These are phyloP conservation scores for Bothriochloa decipiens DNA, from an alignment of 176 grass and related monocot species.

Conservation along the genomic window DNA sequence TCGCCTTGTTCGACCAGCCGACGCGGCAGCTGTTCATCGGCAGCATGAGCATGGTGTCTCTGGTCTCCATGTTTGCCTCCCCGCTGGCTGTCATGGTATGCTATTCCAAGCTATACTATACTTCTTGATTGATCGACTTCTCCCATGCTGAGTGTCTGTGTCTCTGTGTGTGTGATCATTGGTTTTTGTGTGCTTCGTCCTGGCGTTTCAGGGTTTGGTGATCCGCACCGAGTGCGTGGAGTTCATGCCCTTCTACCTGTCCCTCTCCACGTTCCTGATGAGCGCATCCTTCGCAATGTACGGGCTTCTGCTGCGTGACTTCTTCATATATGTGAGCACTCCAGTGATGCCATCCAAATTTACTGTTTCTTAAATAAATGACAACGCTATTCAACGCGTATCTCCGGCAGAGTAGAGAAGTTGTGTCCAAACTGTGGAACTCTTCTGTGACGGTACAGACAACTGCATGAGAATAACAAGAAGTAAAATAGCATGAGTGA, in stretches of 20 bases:
- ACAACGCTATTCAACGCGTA: not conserved
- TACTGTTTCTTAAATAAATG: not conserved
- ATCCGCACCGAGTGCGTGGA: slow-evolving; percentile 83
- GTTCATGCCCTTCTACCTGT: slow-evolving; percentile 94
- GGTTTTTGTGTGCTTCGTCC: not conserved
- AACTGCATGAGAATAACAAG: not conserved
- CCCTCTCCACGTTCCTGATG: slow-evolving; percentile 74
- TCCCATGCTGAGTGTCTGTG: not conserved
- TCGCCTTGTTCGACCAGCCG: slow-evolving; percentile 54
- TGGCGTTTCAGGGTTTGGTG: slow-evolving; percentile 68
- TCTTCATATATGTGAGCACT: slow-evolving; percentile 78
- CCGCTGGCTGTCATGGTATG: slow-evolving; percentile 75
- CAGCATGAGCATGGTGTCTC: slow-evolving; percentile 54
- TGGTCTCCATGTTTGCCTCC: slow-evolving; percentile 83
- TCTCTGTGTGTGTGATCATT: not conserved
- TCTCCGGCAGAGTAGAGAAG: not conserved
- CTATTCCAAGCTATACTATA: not conserved
- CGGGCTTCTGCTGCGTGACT: slow-evolving; percentile 61
- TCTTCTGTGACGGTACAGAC: not conserved
- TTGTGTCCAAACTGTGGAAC: not conserved
- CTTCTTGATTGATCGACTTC: not conserved
- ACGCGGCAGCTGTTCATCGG: slow-evolving; percentile 64
- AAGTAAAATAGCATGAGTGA: not conserved
- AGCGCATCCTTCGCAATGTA: slow-evolving; percentile 66
- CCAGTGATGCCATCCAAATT: not conserved